Conservation (phyloP, 2,329 filamentous ascomycete species). For the Ploettnerulaceae sp. region DNA sequence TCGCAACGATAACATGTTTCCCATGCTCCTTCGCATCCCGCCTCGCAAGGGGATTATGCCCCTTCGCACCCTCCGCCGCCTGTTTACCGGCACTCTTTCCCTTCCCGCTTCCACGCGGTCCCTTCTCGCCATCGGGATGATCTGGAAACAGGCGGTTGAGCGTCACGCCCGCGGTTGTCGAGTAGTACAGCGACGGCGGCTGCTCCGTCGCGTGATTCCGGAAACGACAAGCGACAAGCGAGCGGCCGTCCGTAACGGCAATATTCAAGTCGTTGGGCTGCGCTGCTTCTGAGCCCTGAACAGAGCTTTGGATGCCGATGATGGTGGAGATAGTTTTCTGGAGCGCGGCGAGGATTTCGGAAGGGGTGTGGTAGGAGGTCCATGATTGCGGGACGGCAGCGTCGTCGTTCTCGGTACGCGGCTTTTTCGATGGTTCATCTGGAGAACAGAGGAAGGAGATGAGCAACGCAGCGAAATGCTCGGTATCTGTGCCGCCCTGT, state of each 20-base stretch:
- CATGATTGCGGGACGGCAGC: conserved; percentile 31
- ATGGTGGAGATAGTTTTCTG: conserved; percentile 40
- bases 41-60: conserved; percentile 26
- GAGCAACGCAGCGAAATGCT: conserved; percentile 44
- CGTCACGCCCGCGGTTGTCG: conserved; percentile 44
- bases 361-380: conserved; percentile 39
- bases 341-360: conserved; percentile 42
- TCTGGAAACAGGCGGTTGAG: conserved; percentile 49
- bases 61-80: conserved; percentile 25
- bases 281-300: conserved; percentile 37
- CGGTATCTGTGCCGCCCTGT: conserved; percentile 47
- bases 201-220: conserved; percentile 47
- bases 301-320: conserved; percentile 40
- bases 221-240: conserved; percentile 47
- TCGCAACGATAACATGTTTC: conserved; percentile 48
- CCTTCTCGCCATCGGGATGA: conserved; percentile 38
- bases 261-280: conserved; percentile 48
- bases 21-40: conserved; percentile 41
- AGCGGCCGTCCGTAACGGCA: conserved; percentile 45
- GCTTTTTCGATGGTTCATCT: not conserved
- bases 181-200: conserved; percentile 48
- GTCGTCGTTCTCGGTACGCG: conserved; percentile 1
- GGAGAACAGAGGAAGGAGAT: conserved; percentile 28
- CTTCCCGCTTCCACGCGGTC: conserved; percentile 29
- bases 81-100: conserved; percentile 9